A percentile compares a stretch with the other conserved stretches of the same genome.
phyloP scores from a whole-genome alignment of 805 yeast species.

The Monosporozyma yasuniensis region DNA sequence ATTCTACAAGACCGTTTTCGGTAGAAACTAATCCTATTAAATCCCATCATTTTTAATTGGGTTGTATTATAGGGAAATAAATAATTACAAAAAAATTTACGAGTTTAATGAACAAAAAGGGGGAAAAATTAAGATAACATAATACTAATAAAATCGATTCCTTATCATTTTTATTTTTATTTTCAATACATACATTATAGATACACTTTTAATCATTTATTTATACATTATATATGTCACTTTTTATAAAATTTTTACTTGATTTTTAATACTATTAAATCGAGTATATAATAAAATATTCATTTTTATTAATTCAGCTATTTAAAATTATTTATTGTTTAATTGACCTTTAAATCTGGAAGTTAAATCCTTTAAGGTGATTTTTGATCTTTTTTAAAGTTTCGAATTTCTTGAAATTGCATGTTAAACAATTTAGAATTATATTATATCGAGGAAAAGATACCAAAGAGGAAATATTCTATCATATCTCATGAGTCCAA shows the following conservation, averaged over 20 bases:
- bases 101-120: not conserved
- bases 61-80: not conserved
- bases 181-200: not conserved
- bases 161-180: not conserved
- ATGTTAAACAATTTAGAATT: too few relatives aligned
- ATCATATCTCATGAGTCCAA: not conserved
- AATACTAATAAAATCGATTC: not conserved
- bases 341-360: not conserved
- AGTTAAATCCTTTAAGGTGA: not conserved
- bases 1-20: slow-evolving; percentile 20
- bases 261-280: not conserved
- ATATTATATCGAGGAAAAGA: not conserved
- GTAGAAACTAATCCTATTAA: not conserved
- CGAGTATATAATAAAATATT: not conserved
- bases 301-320: not conserved
- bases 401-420: too few relatives aligned
- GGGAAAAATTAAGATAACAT: not conserved
- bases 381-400: not conserved
- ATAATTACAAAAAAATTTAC: not conserved
- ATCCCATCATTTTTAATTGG: not conserved
- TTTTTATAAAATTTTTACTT: not conserved
- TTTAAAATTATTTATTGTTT: not conserved
- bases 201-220: not conserved
- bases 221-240: not conserved
- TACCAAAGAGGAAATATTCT: not conserved